These are phyloP conservation scores for Eucalyptus coolabah DNA, from an alignment of 345 rosid species.

Conservation along the genomic window DNA sequence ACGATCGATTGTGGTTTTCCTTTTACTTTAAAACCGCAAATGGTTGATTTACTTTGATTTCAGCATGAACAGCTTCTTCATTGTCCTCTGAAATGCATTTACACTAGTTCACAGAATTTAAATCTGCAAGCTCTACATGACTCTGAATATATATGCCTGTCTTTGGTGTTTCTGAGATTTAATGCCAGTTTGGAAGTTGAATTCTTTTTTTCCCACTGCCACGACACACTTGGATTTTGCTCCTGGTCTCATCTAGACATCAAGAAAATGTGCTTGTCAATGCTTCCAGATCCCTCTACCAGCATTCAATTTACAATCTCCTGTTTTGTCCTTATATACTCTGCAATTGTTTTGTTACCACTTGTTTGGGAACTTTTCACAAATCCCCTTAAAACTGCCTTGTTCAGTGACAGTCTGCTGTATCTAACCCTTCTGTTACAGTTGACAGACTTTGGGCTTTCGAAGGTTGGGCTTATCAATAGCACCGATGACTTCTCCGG, in stretches of 20 bases:
- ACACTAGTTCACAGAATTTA: background rate
- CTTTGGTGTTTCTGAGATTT: background rate
- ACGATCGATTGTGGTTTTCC: background rate
- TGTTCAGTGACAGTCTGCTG: background rate
- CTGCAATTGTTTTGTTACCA: background rate
- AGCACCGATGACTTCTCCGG: constrained; percentile 95
- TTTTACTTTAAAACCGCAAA: background rate
- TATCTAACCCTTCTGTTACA: constrained; percentile 31
- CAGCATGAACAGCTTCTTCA: background rate
- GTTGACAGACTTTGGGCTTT: constrained; percentile 99
- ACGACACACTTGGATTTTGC: background rate
- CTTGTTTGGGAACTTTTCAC: background rate
- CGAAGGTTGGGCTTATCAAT: constrained; percentile 92
- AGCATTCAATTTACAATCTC: background rate
- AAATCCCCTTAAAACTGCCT: background rate
- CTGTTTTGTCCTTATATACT: background rate
- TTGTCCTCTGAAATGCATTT: background rate
- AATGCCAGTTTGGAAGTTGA: background rate
- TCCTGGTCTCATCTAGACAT: background rate
- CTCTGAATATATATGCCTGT: background rate
- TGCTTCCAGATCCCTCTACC: background rate
- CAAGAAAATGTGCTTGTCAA: background rate
- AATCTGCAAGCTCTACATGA: background rate
- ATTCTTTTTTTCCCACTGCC: background rate
- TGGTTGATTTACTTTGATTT: background rate